Conservation (phyloP, 1,284 basidiomycete species). For the Cutaneotrichosporon sp. region DNA sequence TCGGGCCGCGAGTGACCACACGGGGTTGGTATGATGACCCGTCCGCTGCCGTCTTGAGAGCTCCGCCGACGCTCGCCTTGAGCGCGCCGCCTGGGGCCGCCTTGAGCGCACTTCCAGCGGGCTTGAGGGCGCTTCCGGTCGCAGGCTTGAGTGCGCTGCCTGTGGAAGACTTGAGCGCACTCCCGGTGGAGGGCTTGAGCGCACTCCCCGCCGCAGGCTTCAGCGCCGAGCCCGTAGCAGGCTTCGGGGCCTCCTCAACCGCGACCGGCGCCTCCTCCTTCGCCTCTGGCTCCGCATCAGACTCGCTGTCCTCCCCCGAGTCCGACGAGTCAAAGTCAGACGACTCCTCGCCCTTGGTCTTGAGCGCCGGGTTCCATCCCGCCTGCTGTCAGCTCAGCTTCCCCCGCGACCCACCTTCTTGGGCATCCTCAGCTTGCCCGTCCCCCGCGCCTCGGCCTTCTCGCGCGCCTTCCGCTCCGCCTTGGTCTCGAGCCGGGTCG, state of each 20-base stretch:
- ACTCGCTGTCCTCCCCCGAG: conserved; percentile 39
- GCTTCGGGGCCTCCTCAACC: no score
- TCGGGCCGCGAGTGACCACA: conserved; percentile 32
- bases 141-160: no score
- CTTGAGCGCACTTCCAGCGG: conserved; percentile 12
- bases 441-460: conserved; percentile 25
- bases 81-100: conserved; percentile 9
- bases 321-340: conserved; percentile 54
- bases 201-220: conserved; percentile 7
- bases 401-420: conserved; percentile 41
- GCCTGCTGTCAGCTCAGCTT: conserved; percentile 31
- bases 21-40: conserved; percentile 35
- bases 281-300: conserved; percentile 20
- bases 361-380: conserved; percentile 46
- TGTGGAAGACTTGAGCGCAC: no score
- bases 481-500: conserved; percentile 47
- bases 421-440: conserved; percentile 28
- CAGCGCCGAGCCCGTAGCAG: conserved; percentile 4
- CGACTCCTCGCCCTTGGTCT: conserved; percentile 29
- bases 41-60: conserved; percentile 21
- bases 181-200: no score
- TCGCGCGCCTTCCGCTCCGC: conserved; percentile 28
- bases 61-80: conserved; percentile 9
- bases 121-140: no score
- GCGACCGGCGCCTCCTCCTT: no score